phyloP scores from a whole-genome alignment of 1,284 basidiomycete genomes.

The Cryptococcus hybrid region DNA sequence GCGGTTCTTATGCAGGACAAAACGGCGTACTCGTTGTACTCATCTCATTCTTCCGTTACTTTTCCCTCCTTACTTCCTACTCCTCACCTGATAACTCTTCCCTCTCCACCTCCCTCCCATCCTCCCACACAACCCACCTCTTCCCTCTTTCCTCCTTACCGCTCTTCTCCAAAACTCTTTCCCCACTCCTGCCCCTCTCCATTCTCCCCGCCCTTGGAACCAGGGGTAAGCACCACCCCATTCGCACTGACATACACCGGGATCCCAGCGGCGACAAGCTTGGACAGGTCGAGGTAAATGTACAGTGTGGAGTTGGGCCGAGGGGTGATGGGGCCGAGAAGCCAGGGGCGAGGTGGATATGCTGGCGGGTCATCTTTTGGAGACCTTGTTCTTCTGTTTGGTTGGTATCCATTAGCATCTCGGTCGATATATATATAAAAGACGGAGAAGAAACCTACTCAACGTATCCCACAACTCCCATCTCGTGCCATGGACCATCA shows the following conservation, averaged over 20 bases:
- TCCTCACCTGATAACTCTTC: constrained; percentile 11
- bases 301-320: constrained; percentile 42
- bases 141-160: constrained; percentile 27
- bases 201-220: constrained; percentile 39
- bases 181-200: constrained; percentile 32
- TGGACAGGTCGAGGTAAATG: constrained; percentile 45
- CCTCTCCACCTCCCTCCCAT: constrained; percentile 27
- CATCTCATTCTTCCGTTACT: neutral
- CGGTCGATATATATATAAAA: neutral
- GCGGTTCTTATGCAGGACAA: no score
- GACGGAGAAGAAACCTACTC: constrained; percentile 29
- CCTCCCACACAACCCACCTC: constrained; percentile 35
- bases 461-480: constrained; percentile 45
- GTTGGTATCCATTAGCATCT: neutral
- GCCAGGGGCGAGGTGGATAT: constrained; percentile 49
- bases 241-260: constrained; percentile 46
- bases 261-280: constrained; percentile 35
- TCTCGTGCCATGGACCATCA: constrained; percentile 48
- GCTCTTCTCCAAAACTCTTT: constrained; percentile 40
- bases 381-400: constrained; percentile 37
- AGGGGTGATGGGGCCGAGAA: constrained; percentile 31
- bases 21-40: no score
- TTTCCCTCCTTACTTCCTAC: neutral
- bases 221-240: constrained; percentile 48
- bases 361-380: constrained; percentile 45